phyloP scores from a whole-genome alignment of 2,329 filamentous ascomycete species.

The Furcasterigmium sp. region DNA sequence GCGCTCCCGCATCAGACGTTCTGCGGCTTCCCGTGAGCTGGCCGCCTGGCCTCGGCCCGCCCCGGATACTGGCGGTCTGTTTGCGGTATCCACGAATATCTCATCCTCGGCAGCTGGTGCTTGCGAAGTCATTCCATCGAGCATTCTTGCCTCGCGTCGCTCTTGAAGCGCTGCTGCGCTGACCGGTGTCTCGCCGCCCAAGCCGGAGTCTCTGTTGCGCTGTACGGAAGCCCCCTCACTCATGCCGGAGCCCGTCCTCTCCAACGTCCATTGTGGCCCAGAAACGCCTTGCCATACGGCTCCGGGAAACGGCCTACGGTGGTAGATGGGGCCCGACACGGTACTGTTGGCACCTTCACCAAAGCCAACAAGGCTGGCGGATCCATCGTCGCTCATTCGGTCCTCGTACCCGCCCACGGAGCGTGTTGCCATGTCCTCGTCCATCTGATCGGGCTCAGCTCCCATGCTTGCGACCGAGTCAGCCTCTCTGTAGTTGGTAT shows the following conservation, averaged over 20 bases:
- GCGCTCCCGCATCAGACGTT: slow-evolving; percentile 58
- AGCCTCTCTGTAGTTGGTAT: slow-evolving; percentile 53
- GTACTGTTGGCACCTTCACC: slow-evolving; percentile 87
- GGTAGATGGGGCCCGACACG: slow-evolving; percentile 71
- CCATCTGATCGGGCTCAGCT: slow-evolving; percentile 40
- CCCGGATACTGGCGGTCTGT: slow-evolving; percentile 48
- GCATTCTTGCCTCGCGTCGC: slow-evolving; percentile 56
- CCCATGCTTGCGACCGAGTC: slow-evolving; percentile 53
- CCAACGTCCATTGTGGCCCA: slow-evolving; percentile 33
- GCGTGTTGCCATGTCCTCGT: slow-evolving; percentile 43
- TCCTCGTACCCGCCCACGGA: slow-evolving; percentile 50
- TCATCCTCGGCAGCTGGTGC: slow-evolving; percentile 41
- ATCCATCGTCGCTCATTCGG: slow-evolving; percentile 80
- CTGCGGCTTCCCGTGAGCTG: slow-evolving; percentile 48
- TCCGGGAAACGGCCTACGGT: slow-evolving; percentile 41
- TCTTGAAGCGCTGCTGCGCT: slow-evolving; percentile 44
- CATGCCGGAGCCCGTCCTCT: slow-evolving; percentile 46
- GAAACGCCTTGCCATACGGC: slow-evolving; percentile 11
- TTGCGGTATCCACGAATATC: slow-evolving; percentile 60
- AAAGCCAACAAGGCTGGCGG: slow-evolving; percentile 81
- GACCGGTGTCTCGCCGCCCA: slow-evolving; percentile 33
- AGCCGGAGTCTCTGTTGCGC: slow-evolving; percentile 24
- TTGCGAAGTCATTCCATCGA: slow-evolving; percentile 61
- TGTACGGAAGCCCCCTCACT: slow-evolving; percentile 35
- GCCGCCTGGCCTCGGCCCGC: slow-evolving; percentile 17